Conservation (phyloP, 148 eudicot species). For the Mesembryanthemum crystallinum region DNA sequence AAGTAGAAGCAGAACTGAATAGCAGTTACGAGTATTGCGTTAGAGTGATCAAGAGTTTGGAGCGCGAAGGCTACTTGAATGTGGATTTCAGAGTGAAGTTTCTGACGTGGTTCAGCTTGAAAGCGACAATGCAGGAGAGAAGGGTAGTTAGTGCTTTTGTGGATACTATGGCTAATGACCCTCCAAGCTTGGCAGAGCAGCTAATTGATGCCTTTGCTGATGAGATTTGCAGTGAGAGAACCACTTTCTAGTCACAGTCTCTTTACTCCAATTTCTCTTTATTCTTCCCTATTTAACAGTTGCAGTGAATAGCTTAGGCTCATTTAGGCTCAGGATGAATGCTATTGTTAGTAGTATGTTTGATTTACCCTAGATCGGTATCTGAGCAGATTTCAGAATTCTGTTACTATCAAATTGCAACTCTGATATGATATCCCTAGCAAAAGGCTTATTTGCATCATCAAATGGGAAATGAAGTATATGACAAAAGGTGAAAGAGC, state of each 20-base stretch:
- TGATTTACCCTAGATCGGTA: constrained; percentile 3
- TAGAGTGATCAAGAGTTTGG: constrained; percentile 43
- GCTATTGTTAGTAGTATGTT: constrained; percentile 5
- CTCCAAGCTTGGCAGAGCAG: constrained; percentile 60
- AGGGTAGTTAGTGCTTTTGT: constrained; percentile 55
- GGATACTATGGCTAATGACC: constrained; percentile 53
- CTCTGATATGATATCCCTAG: not conserved
- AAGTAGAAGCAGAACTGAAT: constrained; percentile 16
- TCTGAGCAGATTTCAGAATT: constrained; percentile 18
- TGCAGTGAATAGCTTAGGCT: not conserved
- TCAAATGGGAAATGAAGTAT: constrained; percentile 1
- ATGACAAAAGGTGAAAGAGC: not conserved
- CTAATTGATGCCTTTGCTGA: constrained; percentile 57
- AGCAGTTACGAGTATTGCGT: constrained; percentile 55
- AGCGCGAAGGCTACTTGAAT: constrained; percentile 42
- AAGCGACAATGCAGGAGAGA: constrained; percentile 48
- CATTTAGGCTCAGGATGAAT: constrained; percentile 12
- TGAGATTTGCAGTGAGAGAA: constrained; percentile 35
- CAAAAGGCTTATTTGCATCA: constrained; percentile 8
- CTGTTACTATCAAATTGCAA: not conserved
- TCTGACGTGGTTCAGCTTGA: constrained; percentile 71
- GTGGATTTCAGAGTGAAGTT: constrained; percentile 57
- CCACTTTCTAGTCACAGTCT: constrained; percentile 4
- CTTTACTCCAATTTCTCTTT: not conserved
- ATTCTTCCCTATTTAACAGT: not conserved